These are phyloP conservation scores for Citrus reticulata DNA, from an alignment of 345 rosid genomes.

Conservation along the genomic window DNA sequence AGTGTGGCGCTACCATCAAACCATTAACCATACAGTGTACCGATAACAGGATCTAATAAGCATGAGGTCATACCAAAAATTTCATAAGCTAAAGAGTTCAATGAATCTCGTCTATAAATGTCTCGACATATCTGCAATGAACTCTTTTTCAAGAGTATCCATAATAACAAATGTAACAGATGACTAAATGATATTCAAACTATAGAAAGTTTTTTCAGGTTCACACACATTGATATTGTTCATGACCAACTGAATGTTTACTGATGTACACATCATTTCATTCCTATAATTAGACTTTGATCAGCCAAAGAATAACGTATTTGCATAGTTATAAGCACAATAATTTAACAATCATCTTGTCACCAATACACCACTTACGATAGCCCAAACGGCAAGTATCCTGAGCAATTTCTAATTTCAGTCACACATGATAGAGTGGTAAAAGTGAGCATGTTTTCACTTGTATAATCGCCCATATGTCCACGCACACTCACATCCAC, in stretches of 20 bases:
- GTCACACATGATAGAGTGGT: neutral
- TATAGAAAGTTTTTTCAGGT: neutral
- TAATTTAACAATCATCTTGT: neutral
- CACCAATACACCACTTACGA: neutral
- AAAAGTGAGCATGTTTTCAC: conserved; percentile 2
- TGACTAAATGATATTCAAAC: neutral
- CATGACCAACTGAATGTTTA: neutral
- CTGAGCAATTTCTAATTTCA: neutral
- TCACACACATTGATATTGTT: neutral
- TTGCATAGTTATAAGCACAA: neutral
- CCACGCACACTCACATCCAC: neutral
- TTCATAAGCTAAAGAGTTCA: neutral
- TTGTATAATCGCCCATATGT: neutral
- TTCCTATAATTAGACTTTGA: neutral
- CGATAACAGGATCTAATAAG: neutral
- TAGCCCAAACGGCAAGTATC: neutral
- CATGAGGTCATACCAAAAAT: neutral
- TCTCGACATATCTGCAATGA: neutral
- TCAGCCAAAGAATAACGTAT: neutral
- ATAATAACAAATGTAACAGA: neutral
- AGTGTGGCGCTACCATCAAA: neutral
- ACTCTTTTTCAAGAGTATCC: neutral
- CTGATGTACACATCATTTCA: neutral
- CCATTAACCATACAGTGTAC: neutral
- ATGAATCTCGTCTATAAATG: neutral